These are phyloP conservation scores for Collybia nuda DNA, from an alignment of 768 basidiomycete species.

Conservation along the genomic window DNA sequence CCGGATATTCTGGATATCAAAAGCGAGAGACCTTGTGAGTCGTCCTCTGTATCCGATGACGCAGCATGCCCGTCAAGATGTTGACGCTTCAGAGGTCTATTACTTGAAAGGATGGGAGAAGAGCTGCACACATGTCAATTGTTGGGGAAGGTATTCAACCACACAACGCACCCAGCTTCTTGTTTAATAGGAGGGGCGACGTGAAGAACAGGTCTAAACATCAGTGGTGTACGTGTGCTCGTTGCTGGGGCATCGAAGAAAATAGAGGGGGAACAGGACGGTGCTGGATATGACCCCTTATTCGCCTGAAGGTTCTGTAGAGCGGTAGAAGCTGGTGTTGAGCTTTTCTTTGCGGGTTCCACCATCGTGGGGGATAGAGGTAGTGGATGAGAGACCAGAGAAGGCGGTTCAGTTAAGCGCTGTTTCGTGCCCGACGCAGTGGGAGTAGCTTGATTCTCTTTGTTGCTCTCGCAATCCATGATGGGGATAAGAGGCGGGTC, in stretches of 20 bases:
- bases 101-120: neutral
- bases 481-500: conserved; percentile 22
- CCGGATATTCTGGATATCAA: neutral
- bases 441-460: conserved; percentile 23
- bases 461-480: conserved; percentile 17
- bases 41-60: conserved; percentile 40
- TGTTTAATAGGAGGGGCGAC: conserved; percentile 12
- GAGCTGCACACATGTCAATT: neutral
- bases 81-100: conserved; percentile 4
- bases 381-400: neutral
- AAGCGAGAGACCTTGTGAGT: conserved; percentile 31
- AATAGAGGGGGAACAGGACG: conserved; percentile 22
- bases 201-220: conserved; percentile 18
- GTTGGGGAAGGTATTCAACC: neutral
- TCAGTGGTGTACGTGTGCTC: conserved; percentile 18
- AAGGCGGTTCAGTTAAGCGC: neutral
- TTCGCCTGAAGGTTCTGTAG: no score
- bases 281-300: neutral
- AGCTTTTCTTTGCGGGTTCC: conserved; percentile 2
- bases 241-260: conserved; percentile 11
- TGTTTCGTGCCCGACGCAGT: conserved; percentile 9
- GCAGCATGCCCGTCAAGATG: conserved; percentile 10
- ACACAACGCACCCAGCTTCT: conserved; percentile 15
- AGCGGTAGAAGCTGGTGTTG: conserved; percentile 2
- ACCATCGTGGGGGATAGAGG: conserved; percentile 4